A percentile compares a stretch with the other conserved stretches of the same genome.
Conservation (phyloP, 345 rosid genomes). For the Kernera saxatilis region DNA sequence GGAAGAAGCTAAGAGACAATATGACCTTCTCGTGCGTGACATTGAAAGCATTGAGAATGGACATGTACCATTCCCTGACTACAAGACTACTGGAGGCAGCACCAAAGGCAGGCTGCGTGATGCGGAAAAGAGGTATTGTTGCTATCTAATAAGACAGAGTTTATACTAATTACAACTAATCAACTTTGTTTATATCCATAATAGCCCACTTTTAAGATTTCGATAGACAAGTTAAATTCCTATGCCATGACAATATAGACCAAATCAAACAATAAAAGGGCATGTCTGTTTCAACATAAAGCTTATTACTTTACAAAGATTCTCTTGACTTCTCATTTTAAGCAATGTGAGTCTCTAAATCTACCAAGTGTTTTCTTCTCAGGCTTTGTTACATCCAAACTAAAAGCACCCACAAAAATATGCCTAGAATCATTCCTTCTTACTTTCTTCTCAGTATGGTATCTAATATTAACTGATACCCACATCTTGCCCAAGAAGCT, state of each 20-base stretch:
- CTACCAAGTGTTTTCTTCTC: slow-evolving; percentile 24
- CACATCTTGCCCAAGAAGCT: slow-evolving; percentile 4
- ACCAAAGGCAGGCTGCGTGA: slow-evolving; percentile 30
- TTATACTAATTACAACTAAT: neutral
- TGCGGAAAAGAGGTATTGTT: slow-evolving; percentile 38
- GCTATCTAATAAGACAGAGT: neutral
- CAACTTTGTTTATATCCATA: slow-evolving; percentile 7
- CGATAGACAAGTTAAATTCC: neutral
- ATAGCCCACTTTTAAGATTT: slow-evolving; percentile 9
- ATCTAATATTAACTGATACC: neutral
- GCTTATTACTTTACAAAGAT: slow-evolving; percentile 30
- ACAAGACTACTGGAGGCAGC: slow-evolving; percentile 40
- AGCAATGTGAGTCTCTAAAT: slow-evolving; percentile 19
- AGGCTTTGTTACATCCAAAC: slow-evolving; percentile 1
- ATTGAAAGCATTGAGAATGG: slow-evolving; percentile 77
- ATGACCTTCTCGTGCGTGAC: slow-evolving; percentile 67
- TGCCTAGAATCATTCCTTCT: slow-evolving; percentile 17
- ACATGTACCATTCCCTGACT: slow-evolving; percentile 74
- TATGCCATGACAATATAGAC: slow-evolving; percentile 12
- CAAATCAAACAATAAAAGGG: slow-evolving; percentile 12
- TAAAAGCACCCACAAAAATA: neutral
- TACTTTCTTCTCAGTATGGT: neutral
- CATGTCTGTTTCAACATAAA: slow-evolving; percentile 23
- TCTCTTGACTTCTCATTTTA: slow-evolving; percentile 21
- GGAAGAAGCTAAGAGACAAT: slow-evolving; percentile 81